Conservation (phyloP, 2,329 filamentous ascomycete species). For the Arthrobotrys iridis region DNA sequence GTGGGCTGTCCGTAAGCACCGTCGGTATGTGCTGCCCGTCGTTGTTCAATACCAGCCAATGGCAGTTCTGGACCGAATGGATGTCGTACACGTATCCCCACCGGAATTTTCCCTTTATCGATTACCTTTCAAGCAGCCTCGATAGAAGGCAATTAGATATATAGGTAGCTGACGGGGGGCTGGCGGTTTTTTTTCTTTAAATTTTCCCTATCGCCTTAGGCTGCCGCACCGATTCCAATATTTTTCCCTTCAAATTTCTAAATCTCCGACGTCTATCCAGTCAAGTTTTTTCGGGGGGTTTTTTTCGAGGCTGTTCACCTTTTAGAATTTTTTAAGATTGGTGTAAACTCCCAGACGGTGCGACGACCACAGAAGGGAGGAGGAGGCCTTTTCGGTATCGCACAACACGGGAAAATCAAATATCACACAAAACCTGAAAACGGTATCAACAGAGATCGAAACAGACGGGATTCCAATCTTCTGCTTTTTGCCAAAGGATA, state of each 20-base stretch:
- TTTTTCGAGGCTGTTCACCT: too few species aligned
- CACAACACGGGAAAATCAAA: constrained; percentile 17
- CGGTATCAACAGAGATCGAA: too few species aligned
- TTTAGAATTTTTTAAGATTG: constrained; percentile 3
- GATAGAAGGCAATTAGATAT: neutral
- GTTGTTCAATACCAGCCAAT: constrained; percentile 25
- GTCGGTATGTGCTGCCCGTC: constrained; percentile 11
- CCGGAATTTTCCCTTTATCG: constrained; percentile 20
- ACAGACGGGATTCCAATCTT: too few species aligned
- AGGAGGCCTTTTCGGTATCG: neutral
- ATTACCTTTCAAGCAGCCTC: neutral
- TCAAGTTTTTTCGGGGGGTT: neutral
- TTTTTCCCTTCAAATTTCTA: too few species aligned
- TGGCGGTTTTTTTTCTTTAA: too few species aligned
- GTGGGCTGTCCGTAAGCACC: too few species aligned
- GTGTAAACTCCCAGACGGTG: constrained; percentile 9
- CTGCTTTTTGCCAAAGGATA: too few species aligned
- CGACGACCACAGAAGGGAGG: constrained; percentile 8
- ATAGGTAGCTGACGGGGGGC: neutral
- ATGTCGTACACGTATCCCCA: constrained; percentile 54
- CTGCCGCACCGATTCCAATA: neutral
- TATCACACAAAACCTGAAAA: neutral
- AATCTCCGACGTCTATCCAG: neutral
- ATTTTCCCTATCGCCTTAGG: too few species aligned
- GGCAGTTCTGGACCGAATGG: constrained; percentile 41